These are phyloP conservation scores for Allium fistulosum DNA, from an alignment of 106 monocot species.

Conservation along the genomic window DNA sequence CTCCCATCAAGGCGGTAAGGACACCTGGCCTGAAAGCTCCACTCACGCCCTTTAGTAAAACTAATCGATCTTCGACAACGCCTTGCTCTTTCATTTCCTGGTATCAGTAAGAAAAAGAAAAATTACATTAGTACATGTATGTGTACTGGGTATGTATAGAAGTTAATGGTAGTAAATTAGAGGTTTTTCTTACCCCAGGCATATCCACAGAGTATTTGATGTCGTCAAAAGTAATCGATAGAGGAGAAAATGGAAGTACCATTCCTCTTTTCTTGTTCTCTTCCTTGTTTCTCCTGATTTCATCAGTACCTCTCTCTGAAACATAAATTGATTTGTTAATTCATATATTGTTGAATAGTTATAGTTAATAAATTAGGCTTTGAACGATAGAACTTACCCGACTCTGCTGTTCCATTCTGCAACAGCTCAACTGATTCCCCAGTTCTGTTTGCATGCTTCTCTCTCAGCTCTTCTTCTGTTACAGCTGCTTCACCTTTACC, in stretches of 20 bases:
- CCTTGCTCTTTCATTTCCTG: constrained; percentile 30
- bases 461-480: constrained; percentile 19
- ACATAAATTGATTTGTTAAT: background rate
- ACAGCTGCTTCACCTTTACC: constrained; percentile 17
- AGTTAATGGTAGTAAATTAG: too few species aligned
- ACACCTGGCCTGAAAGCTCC: constrained; percentile 31
- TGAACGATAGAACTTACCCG: background rate
- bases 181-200: constrained; percentile 12
- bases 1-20: constrained; percentile 25
- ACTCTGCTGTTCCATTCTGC: constrained; percentile 6
- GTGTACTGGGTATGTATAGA: background rate
- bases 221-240: constrained; percentile 22
- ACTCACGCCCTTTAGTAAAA: constrained; percentile 19
- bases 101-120: background rate
- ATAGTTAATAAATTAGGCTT: too few species aligned
- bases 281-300: background rate
- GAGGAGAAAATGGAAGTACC: constrained; percentile 25
- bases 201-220: constrained; percentile 28
- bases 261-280: constrained; percentile 14
- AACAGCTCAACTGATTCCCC: constrained; percentile 15
- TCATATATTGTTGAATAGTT: too few species aligned
- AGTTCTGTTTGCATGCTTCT: constrained; percentile 23
- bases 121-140: background rate
- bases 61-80: constrained; percentile 11
- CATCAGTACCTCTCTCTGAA: background rate